Evolutionary conservation across 2,329 filamentous ascomycete species (phyloP), one percentile per base, ranked within the genome.

Genomic region (Dactylellina haptotyla): DNA sequence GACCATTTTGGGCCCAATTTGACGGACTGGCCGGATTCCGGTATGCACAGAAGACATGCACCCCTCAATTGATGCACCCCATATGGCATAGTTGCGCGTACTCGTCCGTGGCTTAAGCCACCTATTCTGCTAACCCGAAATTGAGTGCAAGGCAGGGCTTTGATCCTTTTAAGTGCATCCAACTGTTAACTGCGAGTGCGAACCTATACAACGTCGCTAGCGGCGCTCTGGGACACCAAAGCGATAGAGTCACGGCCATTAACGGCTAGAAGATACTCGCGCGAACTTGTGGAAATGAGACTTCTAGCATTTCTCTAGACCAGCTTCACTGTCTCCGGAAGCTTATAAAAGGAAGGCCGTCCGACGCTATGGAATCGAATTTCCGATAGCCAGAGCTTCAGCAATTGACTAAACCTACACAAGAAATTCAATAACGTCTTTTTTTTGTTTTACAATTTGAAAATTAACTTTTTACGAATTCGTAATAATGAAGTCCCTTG

Each of bases 41-140:
- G n/a, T 14, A 6, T 34, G 39, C 8, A 6, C 39, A 9, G n/a
- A 43, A 43, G 4, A 10, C n/a, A 9, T 43, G 39, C n/a, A 16
- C 20, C 43, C 39, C 39, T 43, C 39, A 43, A 10, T 4, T 10
- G n/a, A 26, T 8, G 45, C 45, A 18, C 3, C 20, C 16, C 20
- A 46, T 20, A 46, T 23, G 20, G 5, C 3, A 12, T 10, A n/a
- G 20, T 3, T 16, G 8, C 10, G 23, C 5, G 45, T 50, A 16
- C 26, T 20, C 8, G 28, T 53, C 2, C 9, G 53, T 57, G 53
- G 53, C 53, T 57, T 57, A 57, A 57, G 34, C 53, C 53, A 57
- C 32, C n/a, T 57, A n/a, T 26, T 26, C 6, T 20, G 18, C 32
- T 41, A 57, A 57, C 53, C 32, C 8, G 20, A 57, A 23, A 26